These are phyloP conservation scores for Picea sitchensis DNA, from an alignment of 75 land plant genomes.

Conservation along the genomic window DNA sequence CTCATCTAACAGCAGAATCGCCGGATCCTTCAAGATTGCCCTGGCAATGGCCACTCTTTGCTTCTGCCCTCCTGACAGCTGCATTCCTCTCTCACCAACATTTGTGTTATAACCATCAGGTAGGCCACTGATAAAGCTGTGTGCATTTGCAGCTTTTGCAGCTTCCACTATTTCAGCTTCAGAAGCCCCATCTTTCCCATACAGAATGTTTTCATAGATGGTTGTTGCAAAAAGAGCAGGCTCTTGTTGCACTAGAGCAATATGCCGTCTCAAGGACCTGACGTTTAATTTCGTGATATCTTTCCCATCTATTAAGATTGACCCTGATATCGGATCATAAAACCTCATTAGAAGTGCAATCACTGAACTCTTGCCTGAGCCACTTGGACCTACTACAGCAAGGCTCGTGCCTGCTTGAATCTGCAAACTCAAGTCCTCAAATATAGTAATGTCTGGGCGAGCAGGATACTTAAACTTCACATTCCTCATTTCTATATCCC, in stretches of 20 bases:
- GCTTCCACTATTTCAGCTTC: conserved; percentile 59
- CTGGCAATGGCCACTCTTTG: conserved; percentile 78
- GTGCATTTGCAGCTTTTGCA: conserved; percentile 65
- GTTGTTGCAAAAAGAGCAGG: conserved; percentile 66
- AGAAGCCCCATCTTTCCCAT: conserved; percentile 55
- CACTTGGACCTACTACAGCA: conserved; percentile 75
- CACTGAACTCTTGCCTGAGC: conserved; percentile 81
- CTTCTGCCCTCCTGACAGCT: conserved; percentile 77
- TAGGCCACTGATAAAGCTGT: conserved; percentile 50
- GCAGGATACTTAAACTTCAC: conserved; percentile 63
- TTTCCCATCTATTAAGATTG: conserved; percentile 48
- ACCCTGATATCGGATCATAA: conserved; percentile 63
- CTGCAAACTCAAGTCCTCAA: conserved; percentile 44
- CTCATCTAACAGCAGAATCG: conserved; percentile 69
- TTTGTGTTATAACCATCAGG: conserved; percentile 61
- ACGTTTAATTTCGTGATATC: conserved; percentile 46
- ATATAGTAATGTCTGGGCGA: conserved; percentile 42
- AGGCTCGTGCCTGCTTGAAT: conserved; percentile 55
- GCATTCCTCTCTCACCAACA: conserved; percentile 71
- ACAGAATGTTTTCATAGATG: conserved; percentile 62
- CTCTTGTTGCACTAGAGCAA: conserved; percentile 75
- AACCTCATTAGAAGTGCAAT: conserved; percentile 62
- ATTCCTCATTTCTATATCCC: conserved; percentile 51
- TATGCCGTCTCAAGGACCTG: conserved; percentile 42
- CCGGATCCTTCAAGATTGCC: conserved; percentile 66